Base-by-base conservation (phyloP, 331 rosid genomes). In the Erythrophleum ivorense region DNA sequence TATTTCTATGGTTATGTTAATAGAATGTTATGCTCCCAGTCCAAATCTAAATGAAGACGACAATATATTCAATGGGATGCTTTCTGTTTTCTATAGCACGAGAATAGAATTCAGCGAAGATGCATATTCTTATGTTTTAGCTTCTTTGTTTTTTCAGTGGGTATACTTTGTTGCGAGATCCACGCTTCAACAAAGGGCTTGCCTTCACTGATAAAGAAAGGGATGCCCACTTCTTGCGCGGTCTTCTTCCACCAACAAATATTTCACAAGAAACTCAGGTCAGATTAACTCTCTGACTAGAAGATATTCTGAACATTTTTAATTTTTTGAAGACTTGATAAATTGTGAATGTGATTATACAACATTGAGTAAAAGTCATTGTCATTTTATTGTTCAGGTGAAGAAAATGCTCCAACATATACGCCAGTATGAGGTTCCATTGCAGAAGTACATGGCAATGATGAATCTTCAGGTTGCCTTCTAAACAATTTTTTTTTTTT, bases 221-320 rank as follows among this genome's bases (percentile, higher is more conserved):
- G 88, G 99, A 94, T 57, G 97, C 98, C 7, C 99, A 96, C 80
- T 94, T 90, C 88, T 91, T 96, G 91, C 97, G 97, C n/a, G 99
- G 99, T 49, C 98, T 96, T 84, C 97, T 96, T 21, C 99, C 99
- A 57, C 99, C 99, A 1, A 70, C 95, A 19, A 82, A 85, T 76
- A 84, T 86, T 76, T 64, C 99, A 77, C 99, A 96, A 65, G 91
- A 96, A 38, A 90, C 94, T 87, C 99, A 96, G 98, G 98, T 86
- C 97, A 94, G 97, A 97, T 91, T 70, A 68, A 34, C 53, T 41
- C n/a, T n/a, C 80, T 71, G n/a, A 59, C 83, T 66, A 73, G 2
- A 76, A 62, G 33, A 50, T 76, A 5, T 73, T 38, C 31, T 62
- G 66, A 82, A 58, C 38, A 36, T 13, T 40, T 54, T 11, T 9